Evolutionary conservation across 768 basidiomycete species (phyloP).

Genomic region (Udeniomyces megalosporus): DNA sequence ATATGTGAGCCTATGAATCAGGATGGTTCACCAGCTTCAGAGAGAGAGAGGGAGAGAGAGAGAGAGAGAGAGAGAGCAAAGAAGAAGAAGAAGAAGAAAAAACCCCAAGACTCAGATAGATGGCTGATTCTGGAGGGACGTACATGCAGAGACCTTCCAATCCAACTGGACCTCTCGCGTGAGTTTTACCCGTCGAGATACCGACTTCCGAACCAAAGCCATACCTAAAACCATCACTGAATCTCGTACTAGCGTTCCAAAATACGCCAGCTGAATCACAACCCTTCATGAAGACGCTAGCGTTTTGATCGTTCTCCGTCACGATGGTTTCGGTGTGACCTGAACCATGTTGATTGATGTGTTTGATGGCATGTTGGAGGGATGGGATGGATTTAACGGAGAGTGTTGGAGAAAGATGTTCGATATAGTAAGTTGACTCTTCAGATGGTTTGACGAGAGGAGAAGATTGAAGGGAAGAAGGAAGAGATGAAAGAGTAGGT

Average conservation of each 20-base stretch:
- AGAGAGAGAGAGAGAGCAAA: too few relatives aligned
- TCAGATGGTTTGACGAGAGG: slow-evolving; percentile 40
- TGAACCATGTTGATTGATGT: slow-evolving; percentile 84
- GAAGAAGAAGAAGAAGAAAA: too few relatives aligned
- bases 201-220: slow-evolving; percentile 98
- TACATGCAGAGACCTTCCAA: slow-evolving; percentile 31
- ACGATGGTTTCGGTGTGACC: slow-evolving; percentile 92
- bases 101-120: too few relatives aligned
- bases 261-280: slow-evolving; percentile 87
- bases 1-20: neutral
- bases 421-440: slow-evolving; percentile 57
- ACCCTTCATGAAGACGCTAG: slow-evolving; percentile 65
- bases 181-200: slow-evolving; percentile 89
- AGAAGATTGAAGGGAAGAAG: slow-evolving; percentile 14
- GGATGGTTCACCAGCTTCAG: too few relatives aligned
- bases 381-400: slow-evolving; percentile 63
- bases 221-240: slow-evolving; percentile 90
- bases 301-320: slow-evolving; percentile 49
- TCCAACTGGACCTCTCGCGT: slow-evolving; percentile 90
- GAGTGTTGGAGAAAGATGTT: slow-evolving; percentile 71
- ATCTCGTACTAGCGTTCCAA: slow-evolving; percentile 87
- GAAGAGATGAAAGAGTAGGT: slow-evolving; percentile 43
- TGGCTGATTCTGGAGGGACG: too few relatives aligned
- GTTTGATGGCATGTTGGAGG: slow-evolving; percentile 55
- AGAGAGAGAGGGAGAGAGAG: too few relatives aligned